Percentiles rank a stretch among this genome's conserved stretches.
phyloP scores from a whole-genome alignment of 2,329 filamentous ascomycete species.

The Tricladium varicosporioides region DNA sequence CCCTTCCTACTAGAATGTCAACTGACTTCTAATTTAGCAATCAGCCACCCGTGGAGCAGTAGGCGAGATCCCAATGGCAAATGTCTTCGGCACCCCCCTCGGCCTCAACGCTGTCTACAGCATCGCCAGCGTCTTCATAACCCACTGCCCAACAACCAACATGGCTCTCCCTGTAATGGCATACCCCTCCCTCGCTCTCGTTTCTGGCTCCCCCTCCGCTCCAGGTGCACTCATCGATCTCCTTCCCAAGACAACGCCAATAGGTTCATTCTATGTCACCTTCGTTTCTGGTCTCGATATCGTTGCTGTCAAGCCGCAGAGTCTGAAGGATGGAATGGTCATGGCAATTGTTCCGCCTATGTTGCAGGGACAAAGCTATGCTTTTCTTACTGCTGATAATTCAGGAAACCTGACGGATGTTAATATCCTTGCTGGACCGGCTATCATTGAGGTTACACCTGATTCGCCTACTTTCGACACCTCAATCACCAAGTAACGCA shows the following conservation, averaged over 20 bases:
- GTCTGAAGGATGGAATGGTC: slow-evolving; percentile 27
- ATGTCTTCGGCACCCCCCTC: slow-evolving; percentile 60
- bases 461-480: slow-evolving; percentile 27
- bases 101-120: slow-evolving; percentile 59
- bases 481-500: slow-evolving; percentile 8
- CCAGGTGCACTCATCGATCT: slow-evolving; percentile 27
- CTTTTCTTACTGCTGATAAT: slow-evolving; percentile 40
- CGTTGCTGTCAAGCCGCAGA: slow-evolving; percentile 38
- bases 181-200: slow-evolving; percentile 48
- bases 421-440: slow-evolving; percentile 39
- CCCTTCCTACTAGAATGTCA: too few species aligned
- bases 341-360: slow-evolving; percentile 32
- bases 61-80: slow-evolving; percentile 52
- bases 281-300: slow-evolving; percentile 33
- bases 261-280: slow-evolving; percentile 35
- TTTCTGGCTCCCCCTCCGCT: slow-evolving; percentile 22
- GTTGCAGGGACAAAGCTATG: slow-evolving; percentile 40
- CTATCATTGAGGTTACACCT: slow-evolving; percentile 35
- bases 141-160: slow-evolving; percentile 53
- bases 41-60: slow-evolving; percentile 54
- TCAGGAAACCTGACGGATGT: slow-evolving; percentile 37
- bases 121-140: slow-evolving; percentile 61
- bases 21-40: slow-evolving; percentile 33
- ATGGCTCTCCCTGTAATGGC: slow-evolving; percentile 56
- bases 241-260: slow-evolving; percentile 24